These are phyloP conservation scores for Catenaria anguillulae DNA, from an alignment of 371 early-diverging fungal genomes.

Conservation along the genomic window DNA sequence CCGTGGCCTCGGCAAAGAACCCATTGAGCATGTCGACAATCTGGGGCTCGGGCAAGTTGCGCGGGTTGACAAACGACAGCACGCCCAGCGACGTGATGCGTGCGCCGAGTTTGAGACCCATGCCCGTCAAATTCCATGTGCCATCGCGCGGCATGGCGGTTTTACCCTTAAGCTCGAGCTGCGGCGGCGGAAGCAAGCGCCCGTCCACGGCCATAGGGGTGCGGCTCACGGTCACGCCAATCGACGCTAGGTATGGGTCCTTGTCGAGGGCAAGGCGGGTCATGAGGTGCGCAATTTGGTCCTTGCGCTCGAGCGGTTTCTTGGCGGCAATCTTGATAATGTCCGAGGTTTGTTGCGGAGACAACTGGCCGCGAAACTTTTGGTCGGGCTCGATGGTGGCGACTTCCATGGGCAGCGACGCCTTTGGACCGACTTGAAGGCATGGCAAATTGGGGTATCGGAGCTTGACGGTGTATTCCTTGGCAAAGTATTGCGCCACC, in stretches of 20 bases:
- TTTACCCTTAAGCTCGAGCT: not conserved
- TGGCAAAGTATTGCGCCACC: constrained; percentile 30
- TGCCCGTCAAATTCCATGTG: constrained; percentile 11
- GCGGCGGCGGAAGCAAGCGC: constrained; percentile 7
- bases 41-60: not conserved
- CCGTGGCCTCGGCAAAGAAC: not conserved
- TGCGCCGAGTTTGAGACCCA: not conserved
- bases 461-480: constrained; percentile 23
- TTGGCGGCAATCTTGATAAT: too few species aligned
- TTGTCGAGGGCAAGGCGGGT: too few species aligned
- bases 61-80: too few species aligned
- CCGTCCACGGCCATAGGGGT: constrained; percentile 3
- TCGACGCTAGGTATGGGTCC: constrained; percentile 37
- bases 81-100: not conserved
- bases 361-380: constrained; percentile 28
- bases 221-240: constrained; percentile 23
- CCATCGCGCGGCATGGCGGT: constrained; percentile 1
- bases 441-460: constrained; percentile 36
- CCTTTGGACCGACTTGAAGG: constrained; percentile 21
- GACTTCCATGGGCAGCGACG: constrained; percentile 36
- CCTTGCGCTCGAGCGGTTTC: not conserved
- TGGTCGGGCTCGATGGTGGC: too few species aligned
- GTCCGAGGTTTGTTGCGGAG: constrained; percentile 17
- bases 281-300: too few species aligned
- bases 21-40: not conserved